Base-by-base conservation (phyloP, 2,329 filamentous ascomycete genomes). In the Chalaropsis thielavioides region DNA sequence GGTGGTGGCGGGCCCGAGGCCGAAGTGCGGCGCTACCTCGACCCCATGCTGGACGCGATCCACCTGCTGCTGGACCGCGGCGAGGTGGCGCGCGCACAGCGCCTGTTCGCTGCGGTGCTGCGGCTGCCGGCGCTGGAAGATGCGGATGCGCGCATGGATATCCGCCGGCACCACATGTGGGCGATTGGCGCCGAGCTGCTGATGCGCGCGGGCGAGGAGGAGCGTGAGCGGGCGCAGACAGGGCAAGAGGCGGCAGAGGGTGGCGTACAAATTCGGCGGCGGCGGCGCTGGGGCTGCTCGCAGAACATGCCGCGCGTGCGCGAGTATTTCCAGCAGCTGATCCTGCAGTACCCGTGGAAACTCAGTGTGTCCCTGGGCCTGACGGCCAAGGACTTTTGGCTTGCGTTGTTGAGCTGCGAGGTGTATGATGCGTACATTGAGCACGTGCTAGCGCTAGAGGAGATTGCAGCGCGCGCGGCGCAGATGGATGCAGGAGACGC, bases 101-200 rank as follows among this genome's bases (percentile, higher is more conserved):
- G 62, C 13, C 40, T 67, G 19, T 67, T 61, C 43, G 61, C 61
- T 35, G 63, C 60, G 13, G 49, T 66, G 40, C 41, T 67, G 24
- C 40, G 64, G 15, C 58, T 67, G 22, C 66, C 66, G 35, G 43
- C 27, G 8, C 44, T 46, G 11, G 54, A 65, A 19, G 64, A 46
- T 1, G 35, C 31, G 61, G 68, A 15, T 70, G 72, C 35, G 64
- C 74, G 60, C 75, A 76, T 6, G 38, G 90, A 96, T 72, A 73
- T 92, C 60, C 82, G 90, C 46, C 78, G 78, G 22, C 80, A 86
- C 70, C 81, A 83, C 43, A 81, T 88, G 69, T 96, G 92, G 92
- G 86, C 86, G 15, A 81, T 96, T 56, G 91, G 90, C 0, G 90
- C 89, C 1, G 92, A 96, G 75, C 83, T 96, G 22, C 75, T 96